Evolutionary conservation across 1,284 basidiomycete species (phyloP).

Genomic region (Ceraceosorus guamensis): DNA sequence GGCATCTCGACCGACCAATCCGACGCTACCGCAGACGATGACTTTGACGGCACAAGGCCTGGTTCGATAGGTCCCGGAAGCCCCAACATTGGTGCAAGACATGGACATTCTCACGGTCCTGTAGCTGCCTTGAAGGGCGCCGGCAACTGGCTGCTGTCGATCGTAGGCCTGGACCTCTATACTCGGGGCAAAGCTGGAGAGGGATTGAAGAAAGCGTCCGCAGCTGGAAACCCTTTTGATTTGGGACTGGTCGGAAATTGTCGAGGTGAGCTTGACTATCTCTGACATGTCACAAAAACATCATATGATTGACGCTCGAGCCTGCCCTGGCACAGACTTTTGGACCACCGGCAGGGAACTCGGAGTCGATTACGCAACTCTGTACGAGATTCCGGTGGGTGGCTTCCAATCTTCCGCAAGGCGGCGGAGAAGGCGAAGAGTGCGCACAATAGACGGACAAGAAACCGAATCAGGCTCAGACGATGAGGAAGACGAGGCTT

Average conservation of each 20-base stretch:
- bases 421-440: not conserved
- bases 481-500: too few species aligned
- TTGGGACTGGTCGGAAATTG: slow-evolving; percentile 77
- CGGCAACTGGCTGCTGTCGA: slow-evolving; percentile 66
- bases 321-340: slow-evolving; percentile 61
- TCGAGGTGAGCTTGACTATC: slow-evolving; percentile 14
- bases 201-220: slow-evolving; percentile 60
- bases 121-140: slow-evolving; percentile 1
- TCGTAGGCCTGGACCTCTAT: slow-evolving; percentile 86
- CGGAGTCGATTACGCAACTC: slow-evolving; percentile 75
- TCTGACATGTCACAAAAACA: not conserved
- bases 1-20: too few species aligned
- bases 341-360: slow-evolving; percentile 79
- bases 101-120: slow-evolving; percentile 7
- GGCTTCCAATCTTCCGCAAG: slow-evolving; percentile 4
- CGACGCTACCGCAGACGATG: too few species aligned
- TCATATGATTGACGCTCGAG: not conserved
- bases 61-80: slow-evolving; percentile 2
- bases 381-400: slow-evolving; percentile 67
- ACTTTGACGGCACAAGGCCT: too few species aligned
- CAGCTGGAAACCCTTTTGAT: slow-evolving; percentile 85
- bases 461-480: too few species aligned
- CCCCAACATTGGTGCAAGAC: not conserved
- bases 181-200: slow-evolving; percentile 79
- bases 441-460: too few species aligned